Evolutionary conservation across 768 basidiomycete species (phyloP).

Genomic region (Mycena sanguinolenta): DNA sequence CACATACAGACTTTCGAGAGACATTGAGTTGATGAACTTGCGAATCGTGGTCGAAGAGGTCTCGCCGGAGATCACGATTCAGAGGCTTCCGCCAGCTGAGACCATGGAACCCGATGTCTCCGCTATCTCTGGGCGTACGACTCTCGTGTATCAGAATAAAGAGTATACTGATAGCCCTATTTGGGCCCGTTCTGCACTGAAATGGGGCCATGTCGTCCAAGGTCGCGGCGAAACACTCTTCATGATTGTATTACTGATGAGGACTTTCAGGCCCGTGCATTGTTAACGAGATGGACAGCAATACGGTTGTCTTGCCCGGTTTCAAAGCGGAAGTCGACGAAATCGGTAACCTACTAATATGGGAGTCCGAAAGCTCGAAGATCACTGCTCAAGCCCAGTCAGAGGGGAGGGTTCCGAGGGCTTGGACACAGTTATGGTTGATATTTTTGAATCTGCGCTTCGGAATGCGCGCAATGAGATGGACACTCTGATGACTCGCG

Average conservation of each 20-base stretch:
- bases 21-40: constrained; percentile 33
- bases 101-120: constrained; percentile 2
- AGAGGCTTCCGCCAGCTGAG: constrained; percentile 4
- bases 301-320: constrained; percentile 28
- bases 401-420: constrained; percentile 8
- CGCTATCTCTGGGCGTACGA: constrained; percentile 9
- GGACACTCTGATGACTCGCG: constrained; percentile 34
- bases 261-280: constrained; percentile 19
- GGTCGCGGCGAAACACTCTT: not conserved
- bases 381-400: not conserved
- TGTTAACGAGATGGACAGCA: constrained; percentile 33
- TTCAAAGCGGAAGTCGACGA: constrained; percentile 33
- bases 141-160: constrained; percentile 7
- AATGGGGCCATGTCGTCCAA: constrained; percentile 27
- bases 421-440: constrained; percentile 28
- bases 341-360: constrained; percentile 34
- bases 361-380: constrained; percentile 12
- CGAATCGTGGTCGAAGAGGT: constrained; percentile 30
- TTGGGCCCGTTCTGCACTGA: constrained; percentile 23
- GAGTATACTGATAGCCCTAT: constrained; percentile 24
- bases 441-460: constrained; percentile 34
- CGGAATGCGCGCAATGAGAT: constrained; percentile 35
- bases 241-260: not conserved
- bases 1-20: constrained; percentile 24
- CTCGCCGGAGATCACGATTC: constrained; percentile 7